Percentiles rank a stretch among this genome's conserved stretches.
These are phyloP conservation scores for Alloteropsis semialata DNA, from an alignment of 176 grass and related monocot genomes.

Conservation along the genomic window DNA sequence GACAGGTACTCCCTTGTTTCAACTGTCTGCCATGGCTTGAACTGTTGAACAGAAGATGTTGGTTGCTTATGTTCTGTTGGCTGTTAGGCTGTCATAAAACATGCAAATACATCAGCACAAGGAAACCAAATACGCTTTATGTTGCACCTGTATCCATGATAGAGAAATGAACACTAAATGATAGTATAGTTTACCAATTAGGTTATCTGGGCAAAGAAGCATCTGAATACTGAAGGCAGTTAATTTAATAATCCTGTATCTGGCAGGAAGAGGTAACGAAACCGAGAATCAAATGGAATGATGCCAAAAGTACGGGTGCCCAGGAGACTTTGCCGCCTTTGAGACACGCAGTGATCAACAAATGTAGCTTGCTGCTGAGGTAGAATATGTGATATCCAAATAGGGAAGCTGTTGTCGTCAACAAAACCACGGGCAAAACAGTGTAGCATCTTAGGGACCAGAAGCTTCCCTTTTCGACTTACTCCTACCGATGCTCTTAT, in stretches of 20 bases:
- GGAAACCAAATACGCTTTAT: neutral
- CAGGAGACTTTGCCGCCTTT: slow-evolving; percentile 76
- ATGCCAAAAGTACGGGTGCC: slow-evolving; percentile 65
- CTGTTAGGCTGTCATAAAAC: slow-evolving; percentile 1
- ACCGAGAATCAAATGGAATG: slow-evolving; percentile 82
- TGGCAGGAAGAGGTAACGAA: slow-evolving; percentile 88
- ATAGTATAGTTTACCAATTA: slow-evolving; percentile 5
- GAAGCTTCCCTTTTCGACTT: slow-evolving; percentile 80
- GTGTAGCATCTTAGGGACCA: slow-evolving; percentile 83
- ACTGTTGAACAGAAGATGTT: too few species aligned
- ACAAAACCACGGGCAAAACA: slow-evolving; percentile 80
- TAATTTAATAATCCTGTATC: slow-evolving; percentile 38
- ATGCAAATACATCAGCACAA: neutral
- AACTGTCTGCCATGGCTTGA: neutral
- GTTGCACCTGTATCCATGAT: neutral
- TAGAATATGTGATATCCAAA: slow-evolving; percentile 85
- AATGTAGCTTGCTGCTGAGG: slow-evolving; percentile 80
- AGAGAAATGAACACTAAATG: neutral
- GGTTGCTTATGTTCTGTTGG: neutral
- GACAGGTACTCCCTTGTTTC: too few species aligned
- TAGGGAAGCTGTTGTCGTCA: slow-evolving; percentile 70
- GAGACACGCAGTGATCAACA: slow-evolving; percentile 79
- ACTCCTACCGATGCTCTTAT: slow-evolving; percentile 86
- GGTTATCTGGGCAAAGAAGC: neutral
- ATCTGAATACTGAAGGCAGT: neutral